Conservation (phyloP, 805 yeast species). For the Schizosaccharomyces cryophilus region DNA sequence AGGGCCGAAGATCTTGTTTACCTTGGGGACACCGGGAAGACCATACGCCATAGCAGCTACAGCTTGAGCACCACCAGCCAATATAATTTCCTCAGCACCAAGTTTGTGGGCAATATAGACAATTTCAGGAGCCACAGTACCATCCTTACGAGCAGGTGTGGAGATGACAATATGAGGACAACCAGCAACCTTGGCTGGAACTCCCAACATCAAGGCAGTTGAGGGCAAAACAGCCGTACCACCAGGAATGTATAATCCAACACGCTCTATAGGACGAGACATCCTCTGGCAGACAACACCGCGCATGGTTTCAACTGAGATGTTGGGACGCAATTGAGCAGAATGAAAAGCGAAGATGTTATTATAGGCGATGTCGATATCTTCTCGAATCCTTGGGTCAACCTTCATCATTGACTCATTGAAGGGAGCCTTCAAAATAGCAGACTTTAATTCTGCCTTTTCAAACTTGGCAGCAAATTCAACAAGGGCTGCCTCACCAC, state of each 20-base stretch:
- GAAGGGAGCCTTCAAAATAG: constrained; percentile 74
- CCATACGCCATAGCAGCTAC: constrained; percentile 98
- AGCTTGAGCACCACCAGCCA: constrained; percentile 99
- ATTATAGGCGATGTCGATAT: constrained; percentile 70
- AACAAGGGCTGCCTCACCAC: constrained; percentile 72
- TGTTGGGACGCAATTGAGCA: constrained; percentile 53
- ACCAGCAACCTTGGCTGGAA: constrained; percentile 95
- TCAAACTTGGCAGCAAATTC: constrained; percentile 83
- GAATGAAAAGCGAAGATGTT: constrained; percentile 81
- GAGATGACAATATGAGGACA: constrained; percentile 81
- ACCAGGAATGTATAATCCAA: constrained; percentile 93
- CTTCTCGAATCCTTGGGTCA: constrained; percentile 47
- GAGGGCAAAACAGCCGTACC: constrained; percentile 97
- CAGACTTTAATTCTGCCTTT: constrained; percentile 43
- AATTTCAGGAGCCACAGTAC: constrained; percentile 85
- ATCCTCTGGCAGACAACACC: constrained; percentile 89
- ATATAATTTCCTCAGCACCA: constrained; percentile 69
- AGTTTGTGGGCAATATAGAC: constrained; percentile 91
- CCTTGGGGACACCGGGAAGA: constrained; percentile 72
- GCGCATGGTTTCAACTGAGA: constrained; percentile 73
- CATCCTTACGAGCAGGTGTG: constrained; percentile 86
- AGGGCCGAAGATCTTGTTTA: constrained; percentile 93
- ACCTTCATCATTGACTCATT: constrained; percentile 50
- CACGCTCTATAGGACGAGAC: constrained; percentile 80
- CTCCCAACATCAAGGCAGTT: constrained; percentile 93